Percentiles rank a stretch among this genome's conserved stretches.
phyloP scores from a whole-genome alignment of 2,329 filamentous ascomycete genomes.

The Aquanectria penicillioides region DNA sequence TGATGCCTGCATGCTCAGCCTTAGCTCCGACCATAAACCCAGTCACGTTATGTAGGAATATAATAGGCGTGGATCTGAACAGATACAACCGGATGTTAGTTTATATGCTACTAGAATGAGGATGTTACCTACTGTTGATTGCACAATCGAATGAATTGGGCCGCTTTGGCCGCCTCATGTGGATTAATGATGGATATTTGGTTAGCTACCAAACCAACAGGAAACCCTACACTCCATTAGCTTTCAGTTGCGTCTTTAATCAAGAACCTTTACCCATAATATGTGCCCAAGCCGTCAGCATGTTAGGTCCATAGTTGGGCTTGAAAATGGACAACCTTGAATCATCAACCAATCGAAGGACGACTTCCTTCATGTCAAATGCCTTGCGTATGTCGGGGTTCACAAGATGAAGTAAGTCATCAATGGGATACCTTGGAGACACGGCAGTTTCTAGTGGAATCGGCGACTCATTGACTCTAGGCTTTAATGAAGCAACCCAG shows the following conservation, averaged over 20 bases:
- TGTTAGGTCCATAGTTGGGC: conserved; percentile 49
- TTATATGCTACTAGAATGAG: background rate
- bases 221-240: conserved; percentile 39
- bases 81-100: background rate
- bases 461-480: conserved; percentile 36
- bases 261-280: conserved; percentile 38
- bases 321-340: conserved; percentile 52
- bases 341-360: conserved; percentile 54
- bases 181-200: conserved; percentile 52
- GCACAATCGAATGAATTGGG: conserved; percentile 55
- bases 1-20: conserved; percentile 55
- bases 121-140: conserved; percentile 50
- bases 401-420: conserved; percentile 50
- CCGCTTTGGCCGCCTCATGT: conserved; percentile 51
- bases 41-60: conserved; percentile 59
- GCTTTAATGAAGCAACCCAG: conserved; percentile 52
- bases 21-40: conserved; percentile 60
- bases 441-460: conserved; percentile 19
- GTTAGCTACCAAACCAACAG: conserved; percentile 53
- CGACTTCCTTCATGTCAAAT: conserved; percentile 46
- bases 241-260: background rate
- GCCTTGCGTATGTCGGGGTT: conserved; percentile 48
- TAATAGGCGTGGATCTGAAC: conserved; percentile 48
- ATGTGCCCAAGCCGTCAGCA: conserved; percentile 52
- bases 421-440: conserved; percentile 43